Evolutionary conservation across 306 rosid species (phyloP).

Genomic region (Astragalus membranaceus): DNA sequence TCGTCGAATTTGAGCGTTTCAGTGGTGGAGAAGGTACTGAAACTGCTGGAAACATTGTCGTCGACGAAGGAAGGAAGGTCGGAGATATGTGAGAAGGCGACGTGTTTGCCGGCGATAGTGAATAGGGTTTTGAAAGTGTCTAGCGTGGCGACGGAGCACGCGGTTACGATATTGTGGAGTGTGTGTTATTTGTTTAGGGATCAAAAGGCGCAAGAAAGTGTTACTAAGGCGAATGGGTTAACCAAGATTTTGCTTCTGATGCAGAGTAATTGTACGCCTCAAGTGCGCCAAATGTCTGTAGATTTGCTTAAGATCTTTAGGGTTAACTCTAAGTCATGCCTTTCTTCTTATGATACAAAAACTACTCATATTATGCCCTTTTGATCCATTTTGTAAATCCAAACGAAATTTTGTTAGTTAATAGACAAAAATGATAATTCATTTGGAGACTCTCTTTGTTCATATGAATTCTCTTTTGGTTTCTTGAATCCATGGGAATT

Average conservation of each 20-base stretch:
- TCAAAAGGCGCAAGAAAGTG: constrained; percentile 59
- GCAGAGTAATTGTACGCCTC: constrained; percentile 81
- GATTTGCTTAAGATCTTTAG: constrained; percentile 84
- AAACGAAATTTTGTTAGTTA: constrained; percentile 55
- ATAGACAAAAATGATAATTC: constrained; percentile 36
- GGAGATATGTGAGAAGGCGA: constrained; percentile 51
- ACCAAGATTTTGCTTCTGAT: constrained; percentile 78
- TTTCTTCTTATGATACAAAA: constrained; percentile 70
- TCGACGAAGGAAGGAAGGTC: constrained; percentile 69
- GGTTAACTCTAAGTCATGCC: constrained; percentile 54
- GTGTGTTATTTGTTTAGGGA: constrained; percentile 69
- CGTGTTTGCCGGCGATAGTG: constrained; percentile 55
- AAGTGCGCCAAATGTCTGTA: constrained; percentile 66
- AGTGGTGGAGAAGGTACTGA: constrained; percentile 54
- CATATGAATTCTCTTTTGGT: background rate
- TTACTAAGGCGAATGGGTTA: constrained; percentile 65
- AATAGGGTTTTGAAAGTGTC: constrained; percentile 68
- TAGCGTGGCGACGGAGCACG: constrained; percentile 69
- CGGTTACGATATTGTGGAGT: constrained; percentile 82
- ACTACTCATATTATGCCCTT: constrained; percentile 95
- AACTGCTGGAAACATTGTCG: constrained; percentile 63
- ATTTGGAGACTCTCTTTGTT: background rate
- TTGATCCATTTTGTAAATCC: constrained; percentile 52
- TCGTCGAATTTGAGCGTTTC: constrained; percentile 26
- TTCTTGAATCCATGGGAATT: background rate